These are phyloP conservation scores for Wilcoxina mikolae DNA, from an alignment of 495 filamentous ascomycete genomes.

Conservation along the genomic window DNA sequence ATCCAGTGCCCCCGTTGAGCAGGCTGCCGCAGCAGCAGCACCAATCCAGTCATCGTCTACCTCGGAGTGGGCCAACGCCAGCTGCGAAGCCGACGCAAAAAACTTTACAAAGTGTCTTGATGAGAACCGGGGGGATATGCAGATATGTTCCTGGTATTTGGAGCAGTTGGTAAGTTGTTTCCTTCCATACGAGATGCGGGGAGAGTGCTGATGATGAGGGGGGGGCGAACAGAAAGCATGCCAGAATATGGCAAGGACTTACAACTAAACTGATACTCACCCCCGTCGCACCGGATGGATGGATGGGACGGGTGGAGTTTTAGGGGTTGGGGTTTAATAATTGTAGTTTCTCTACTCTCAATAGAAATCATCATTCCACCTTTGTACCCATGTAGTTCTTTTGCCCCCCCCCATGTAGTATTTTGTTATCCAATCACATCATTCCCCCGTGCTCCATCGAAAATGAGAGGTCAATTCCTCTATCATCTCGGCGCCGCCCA, in stretches of 20 bases:
- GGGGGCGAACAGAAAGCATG: slow-evolving; percentile 57
- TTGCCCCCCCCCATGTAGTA: too few relatives aligned
- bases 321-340: not conserved
- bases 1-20: slow-evolving; percentile 36
- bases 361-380: too few relatives aligned
- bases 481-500: too few relatives aligned
- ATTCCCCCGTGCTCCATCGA: too few relatives aligned
- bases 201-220: slow-evolving; percentile 28
- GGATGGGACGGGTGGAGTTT: not conserved
- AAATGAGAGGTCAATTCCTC: too few relatives aligned
- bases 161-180: slow-evolving; percentile 58
- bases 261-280: not conserved
- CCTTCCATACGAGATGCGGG: not conserved
- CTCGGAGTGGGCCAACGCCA: slow-evolving; percentile 31
- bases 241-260: slow-evolving; percentile 67
- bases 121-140: slow-evolving; percentile 80
- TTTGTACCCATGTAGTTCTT: too few relatives aligned
- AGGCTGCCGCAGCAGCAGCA: slow-evolving; percentile 31
- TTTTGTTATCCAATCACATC: too few relatives aligned
- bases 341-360: too few relatives aligned
- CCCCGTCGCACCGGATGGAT: not conserved
- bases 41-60: slow-evolving; percentile 32
- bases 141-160: slow-evolving; percentile 94
- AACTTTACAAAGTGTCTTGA: slow-evolving; percentile 92
- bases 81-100: slow-evolving; percentile 63